Conservation (phyloP, 192 early-diverging fungal species). For the Allomyces macrogynus region DNA sequence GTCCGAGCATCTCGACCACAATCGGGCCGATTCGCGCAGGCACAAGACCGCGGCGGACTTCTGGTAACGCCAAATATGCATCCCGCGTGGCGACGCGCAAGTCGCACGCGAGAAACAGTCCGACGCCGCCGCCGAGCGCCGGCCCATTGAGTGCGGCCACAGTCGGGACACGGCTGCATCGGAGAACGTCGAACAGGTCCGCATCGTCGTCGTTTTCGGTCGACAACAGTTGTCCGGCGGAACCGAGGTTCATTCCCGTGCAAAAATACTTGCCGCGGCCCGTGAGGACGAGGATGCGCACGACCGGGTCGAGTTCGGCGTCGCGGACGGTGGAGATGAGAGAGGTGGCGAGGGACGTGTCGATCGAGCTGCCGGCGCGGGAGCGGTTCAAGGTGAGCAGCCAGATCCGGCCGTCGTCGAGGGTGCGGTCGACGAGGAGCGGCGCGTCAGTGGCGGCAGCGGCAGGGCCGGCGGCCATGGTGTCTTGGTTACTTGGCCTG, state of each 20-base stretch:
- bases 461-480: no score
- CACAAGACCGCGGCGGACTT: conserved; percentile 37
- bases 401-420: no score
- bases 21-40: conserved; percentile 43
- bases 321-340: conserved; percentile 18
- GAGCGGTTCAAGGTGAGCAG: conserved; percentile 25
- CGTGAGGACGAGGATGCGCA: conserved; percentile 33
- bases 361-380: conserved; percentile 30
- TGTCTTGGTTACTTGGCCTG: no score
- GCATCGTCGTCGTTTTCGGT: conserved; percentile 1
- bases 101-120: conserved; percentile 30
- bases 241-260: conserved; percentile 35
- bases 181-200: conserved; percentile 17
- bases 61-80: conserved; percentile 30
- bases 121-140: conserved; percentile 38
- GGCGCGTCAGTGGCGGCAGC: no score
- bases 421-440: no score
- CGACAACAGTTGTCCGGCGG: no score
- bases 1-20: conserved; percentile 31
- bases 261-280: conserved; percentile 43
- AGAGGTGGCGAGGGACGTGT: conserved; percentile 16
- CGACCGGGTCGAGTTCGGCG: conserved; percentile 18
- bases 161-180: conserved; percentile 22
- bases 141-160: conserved; percentile 41
- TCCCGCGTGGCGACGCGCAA: conserved; percentile 21